Evolutionary conservation across 164 flowering plant genomes (phyloP).

Genomic region (Stephania cephalantha): DNA sequence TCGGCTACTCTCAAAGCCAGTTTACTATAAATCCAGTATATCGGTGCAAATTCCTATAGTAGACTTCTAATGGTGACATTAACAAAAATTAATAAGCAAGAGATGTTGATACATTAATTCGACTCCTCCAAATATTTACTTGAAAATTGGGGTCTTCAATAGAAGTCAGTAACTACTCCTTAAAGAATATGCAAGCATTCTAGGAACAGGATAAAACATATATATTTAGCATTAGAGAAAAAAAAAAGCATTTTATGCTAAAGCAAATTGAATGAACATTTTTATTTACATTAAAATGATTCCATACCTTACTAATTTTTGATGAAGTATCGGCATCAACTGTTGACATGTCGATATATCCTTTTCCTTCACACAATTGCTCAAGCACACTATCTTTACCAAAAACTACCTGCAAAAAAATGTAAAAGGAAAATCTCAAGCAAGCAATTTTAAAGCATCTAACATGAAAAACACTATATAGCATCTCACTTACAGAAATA

Average conservation of each 20-base stretch:
- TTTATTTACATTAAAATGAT: not conserved
- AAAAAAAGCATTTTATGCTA: not conserved
- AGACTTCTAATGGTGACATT: too few relatives aligned
- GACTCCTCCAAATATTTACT: too few relatives aligned
- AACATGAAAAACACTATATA: not conserved
- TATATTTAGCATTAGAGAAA: not conserved
- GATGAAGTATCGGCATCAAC: slow-evolving; percentile 84
- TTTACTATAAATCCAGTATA: too few relatives aligned
- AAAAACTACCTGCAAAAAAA: slow-evolving; percentile 67
- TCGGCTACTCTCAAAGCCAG: too few relatives aligned
- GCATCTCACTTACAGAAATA: slow-evolving; percentile 50
- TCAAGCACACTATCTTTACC: slow-evolving; percentile 85
- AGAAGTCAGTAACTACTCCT: too few relatives aligned
- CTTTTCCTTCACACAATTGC: slow-evolving; percentile 70
- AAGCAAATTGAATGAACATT: not conserved
- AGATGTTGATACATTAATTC: too few relatives aligned
- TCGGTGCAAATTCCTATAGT: too few relatives aligned
- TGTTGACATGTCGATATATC: slow-evolving; percentile 98
- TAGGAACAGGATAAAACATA: not conserved
- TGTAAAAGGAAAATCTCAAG: slow-evolving; percentile 3
- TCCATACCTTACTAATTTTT: slow-evolving; percentile 72
- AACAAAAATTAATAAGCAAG: too few relatives aligned
- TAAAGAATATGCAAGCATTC: too few relatives aligned
- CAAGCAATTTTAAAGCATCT: not conserved
- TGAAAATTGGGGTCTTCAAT: too few relatives aligned